Evolutionary conservation across 2,329 filamentous ascomycete species (phyloP).

Genomic region (Didymellaceae sp.): DNA sequence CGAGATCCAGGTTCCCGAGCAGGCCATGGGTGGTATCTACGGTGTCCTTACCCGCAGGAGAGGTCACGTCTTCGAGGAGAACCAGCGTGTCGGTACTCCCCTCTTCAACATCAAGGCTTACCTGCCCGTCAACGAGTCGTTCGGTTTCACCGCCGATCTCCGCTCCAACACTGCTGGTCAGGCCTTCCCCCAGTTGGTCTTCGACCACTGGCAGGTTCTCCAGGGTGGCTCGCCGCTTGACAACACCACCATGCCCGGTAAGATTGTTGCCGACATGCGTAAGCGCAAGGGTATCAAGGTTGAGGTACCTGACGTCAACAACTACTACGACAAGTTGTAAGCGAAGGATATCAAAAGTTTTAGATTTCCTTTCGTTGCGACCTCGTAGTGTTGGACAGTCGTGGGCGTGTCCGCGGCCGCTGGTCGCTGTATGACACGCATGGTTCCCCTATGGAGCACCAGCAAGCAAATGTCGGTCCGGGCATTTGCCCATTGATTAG

Average conservation of each 20-base stretch:
- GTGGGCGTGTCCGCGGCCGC: conserved; percentile 45
- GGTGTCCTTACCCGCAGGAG: conserved; percentile 95
- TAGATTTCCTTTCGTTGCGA: conserved; percentile 53
- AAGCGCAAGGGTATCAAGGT: conserved; percentile 99
- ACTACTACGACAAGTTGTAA: conserved; percentile 99
- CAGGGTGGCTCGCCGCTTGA: conserved; percentile 94
- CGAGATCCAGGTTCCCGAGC: conserved; percentile 98
- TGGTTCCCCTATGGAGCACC: conserved; percentile 40
- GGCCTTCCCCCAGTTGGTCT: conserved; percentile 98
- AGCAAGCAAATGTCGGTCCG: conserved; percentile 48
- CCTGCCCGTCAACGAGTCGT: conserved; percentile 94
- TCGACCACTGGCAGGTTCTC: conserved; percentile 98
- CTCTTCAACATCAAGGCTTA: conserved; percentile 99
- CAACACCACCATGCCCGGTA: conserved; percentile 78
- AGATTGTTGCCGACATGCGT: conserved; percentile 86
- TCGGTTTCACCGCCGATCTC: conserved; percentile 98
- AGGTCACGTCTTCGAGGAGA: conserved; percentile 99
- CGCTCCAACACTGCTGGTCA: conserved; percentile 92
- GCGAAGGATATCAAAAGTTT: conserved; percentile 53
- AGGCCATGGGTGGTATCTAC: conserved; percentile 99
- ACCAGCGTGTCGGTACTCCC: conserved; percentile 97
- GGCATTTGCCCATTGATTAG: conserved; percentile 40
- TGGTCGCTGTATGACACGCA: conserved; percentile 44
- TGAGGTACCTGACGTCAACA: conserved; percentile 88
- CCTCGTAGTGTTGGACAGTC: conserved; percentile 39